Evolutionary conservation across 495 filamentous ascomycete species (phyloP).

Genomic region (Daldinia loculata): DNA sequence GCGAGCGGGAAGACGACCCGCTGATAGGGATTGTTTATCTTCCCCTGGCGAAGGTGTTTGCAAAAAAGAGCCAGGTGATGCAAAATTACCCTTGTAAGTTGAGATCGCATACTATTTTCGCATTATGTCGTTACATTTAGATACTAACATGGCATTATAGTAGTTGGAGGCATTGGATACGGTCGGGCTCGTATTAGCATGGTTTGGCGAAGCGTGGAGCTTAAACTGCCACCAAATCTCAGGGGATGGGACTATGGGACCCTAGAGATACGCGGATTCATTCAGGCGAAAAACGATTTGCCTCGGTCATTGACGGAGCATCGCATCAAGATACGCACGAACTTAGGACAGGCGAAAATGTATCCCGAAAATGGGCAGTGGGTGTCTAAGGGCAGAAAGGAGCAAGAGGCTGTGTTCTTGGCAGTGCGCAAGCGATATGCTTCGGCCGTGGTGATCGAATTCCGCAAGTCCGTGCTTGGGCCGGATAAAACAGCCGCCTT

Average conservation of each 20-base stretch:
- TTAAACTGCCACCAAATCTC: conserved; percentile 62
- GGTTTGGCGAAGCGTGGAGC: conserved; percentile 72
- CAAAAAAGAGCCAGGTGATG: conserved; percentile 65
- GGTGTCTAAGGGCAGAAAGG: conserved; percentile 47
- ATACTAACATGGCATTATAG: conserved; percentile 23
- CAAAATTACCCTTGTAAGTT: conserved; percentile 64
- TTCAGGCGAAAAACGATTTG: conserved; percentile 50
- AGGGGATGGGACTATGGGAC: conserved; percentile 75
- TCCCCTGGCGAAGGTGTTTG: conserved; percentile 64
- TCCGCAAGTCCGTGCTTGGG: conserved; percentile 59
- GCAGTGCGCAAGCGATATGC: conserved; percentile 69
- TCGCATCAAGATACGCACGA: conserved; percentile 65
- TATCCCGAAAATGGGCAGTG: conserved; percentile 51
- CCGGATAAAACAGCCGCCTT: conserved; percentile 66
- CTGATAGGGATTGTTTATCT: conserved; percentile 74
- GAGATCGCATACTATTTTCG: conserved; percentile 15
- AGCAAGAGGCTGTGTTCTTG: conserved; percentile 58
- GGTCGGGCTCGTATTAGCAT: conserved; percentile 71
- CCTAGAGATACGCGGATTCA: conserved; percentile 60
- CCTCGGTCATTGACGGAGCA: conserved; percentile 53
- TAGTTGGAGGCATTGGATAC: conserved; percentile 72
- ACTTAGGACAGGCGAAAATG: conserved; percentile 63
- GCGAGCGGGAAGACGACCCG: conserved; percentile 71
- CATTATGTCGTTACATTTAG: conserved; percentile 1
- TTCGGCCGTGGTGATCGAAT: conserved; percentile 67